Evolutionary conservation across 2,329 filamentous ascomycete species (phyloP).

Genomic region (Annulohypoxylon truncatum): DNA sequence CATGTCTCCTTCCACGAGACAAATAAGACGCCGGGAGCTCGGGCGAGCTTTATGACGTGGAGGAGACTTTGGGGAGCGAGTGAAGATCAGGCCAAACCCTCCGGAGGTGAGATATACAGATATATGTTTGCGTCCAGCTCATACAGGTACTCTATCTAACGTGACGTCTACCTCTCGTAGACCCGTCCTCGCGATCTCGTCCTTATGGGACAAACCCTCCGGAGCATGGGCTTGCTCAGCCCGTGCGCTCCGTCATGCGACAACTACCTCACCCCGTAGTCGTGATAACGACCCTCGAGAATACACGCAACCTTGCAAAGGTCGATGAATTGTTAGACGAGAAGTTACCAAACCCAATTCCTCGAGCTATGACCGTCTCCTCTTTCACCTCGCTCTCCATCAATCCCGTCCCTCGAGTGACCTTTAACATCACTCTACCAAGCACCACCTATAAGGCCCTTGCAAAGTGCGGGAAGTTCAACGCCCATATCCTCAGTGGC

Average conservation of each 20-base stretch:
- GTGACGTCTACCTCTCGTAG: not conserved
- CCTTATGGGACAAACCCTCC: not conserved
- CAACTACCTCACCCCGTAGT: constrained; percentile 66
- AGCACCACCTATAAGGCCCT: constrained; percentile 68
- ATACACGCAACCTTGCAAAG: constrained; percentile 50
- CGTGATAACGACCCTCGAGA: constrained; percentile 60
- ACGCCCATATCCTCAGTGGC: constrained; percentile 65
- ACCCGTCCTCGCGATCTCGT: not conserved
- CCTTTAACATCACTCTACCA: constrained; percentile 68
- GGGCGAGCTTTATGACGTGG: constrained; percentile 19
- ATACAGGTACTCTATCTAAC: constrained; percentile 9
- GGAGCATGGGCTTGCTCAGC: constrained; percentile 54
- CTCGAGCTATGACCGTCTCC: constrained; percentile 69
- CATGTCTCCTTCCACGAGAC: constrained; percentile 13
- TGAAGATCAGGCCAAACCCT: constrained; percentile 8
- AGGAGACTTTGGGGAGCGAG: not conserved
- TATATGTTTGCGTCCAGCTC: not conserved
- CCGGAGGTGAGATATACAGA: constrained; percentile 20
- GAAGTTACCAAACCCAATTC: constrained; percentile 44
- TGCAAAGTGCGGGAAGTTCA: constrained; percentile 58
- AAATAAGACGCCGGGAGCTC: constrained; percentile 7
- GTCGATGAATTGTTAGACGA: constrained; percentile 11
- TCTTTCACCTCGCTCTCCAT: constrained; percentile 68
- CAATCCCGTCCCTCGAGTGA: constrained; percentile 62
- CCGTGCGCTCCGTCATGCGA: constrained; percentile 65